These are phyloP conservation scores for Excoecaria agallocha DNA, from an alignment of 345 rosid genomes.

Conservation along the genomic window DNA sequence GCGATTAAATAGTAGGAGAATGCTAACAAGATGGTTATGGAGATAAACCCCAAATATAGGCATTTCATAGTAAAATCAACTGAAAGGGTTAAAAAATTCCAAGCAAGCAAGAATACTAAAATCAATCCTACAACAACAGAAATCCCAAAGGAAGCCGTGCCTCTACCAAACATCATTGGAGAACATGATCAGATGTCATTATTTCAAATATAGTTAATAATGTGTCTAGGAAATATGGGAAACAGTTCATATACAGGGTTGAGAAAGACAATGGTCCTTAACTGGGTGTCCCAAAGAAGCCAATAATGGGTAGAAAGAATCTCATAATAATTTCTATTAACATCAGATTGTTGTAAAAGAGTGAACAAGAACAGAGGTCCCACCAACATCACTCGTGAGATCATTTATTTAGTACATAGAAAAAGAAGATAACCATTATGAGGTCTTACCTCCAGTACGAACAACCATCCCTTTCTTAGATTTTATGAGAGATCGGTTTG, in stretches of 20 bases:
- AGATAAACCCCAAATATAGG: neutral
- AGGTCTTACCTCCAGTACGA: conserved; percentile 53
- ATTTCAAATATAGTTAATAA: neutral
- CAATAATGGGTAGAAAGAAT: neutral
- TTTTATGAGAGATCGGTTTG: conserved; percentile 45
- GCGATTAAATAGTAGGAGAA: conserved; percentile 1
- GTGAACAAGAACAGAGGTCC: neutral
- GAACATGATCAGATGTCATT: neutral
- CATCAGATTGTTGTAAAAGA: neutral
- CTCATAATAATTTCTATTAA: neutral
- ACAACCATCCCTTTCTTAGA: conserved; percentile 47
- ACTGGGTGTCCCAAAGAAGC: neutral
- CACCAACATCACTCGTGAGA: neutral
- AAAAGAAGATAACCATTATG: neutral
- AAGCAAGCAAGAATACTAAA: conserved; percentile 1
- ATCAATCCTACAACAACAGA: neutral
- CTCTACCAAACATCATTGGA: too few relatives aligned
- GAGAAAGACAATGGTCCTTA: neutral
- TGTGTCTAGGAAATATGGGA: neutral
- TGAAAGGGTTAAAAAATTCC: neutral
- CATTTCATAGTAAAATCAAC: neutral
- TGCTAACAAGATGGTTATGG: neutral
- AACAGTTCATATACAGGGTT: neutral
- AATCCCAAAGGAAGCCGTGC: neutral
- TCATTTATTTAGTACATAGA: neutral